A percentile compares a stretch with the other conserved stretches of the same genome.
These are phyloP conservation scores for Myxozyma lipomycoides DNA, from an alignment of 805 yeast species.

Conservation along the genomic window DNA sequence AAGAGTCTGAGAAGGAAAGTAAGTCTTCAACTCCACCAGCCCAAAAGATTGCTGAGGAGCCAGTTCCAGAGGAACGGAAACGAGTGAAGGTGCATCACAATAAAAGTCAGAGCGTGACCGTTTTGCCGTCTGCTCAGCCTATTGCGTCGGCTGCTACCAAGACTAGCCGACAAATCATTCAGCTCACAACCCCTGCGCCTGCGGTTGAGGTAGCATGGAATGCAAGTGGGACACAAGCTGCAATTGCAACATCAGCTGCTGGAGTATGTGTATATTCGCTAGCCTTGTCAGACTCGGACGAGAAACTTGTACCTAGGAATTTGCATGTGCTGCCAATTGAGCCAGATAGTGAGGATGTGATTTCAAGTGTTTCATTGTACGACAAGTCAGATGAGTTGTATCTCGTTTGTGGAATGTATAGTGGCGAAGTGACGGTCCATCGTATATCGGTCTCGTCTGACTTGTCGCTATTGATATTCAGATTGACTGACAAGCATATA, in stretches of 20 bases:
- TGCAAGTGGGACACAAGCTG: conserved; percentile 7
- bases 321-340: neutral
- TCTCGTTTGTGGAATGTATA: conserved; percentile 9
- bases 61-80: neutral
- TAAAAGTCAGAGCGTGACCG: neutral
- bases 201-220: conserved; percentile 18
- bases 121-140: neutral
- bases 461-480: conserved; percentile 1
- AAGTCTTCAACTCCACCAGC: neutral
- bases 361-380: neutral
- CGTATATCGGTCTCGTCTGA: neutral
- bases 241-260: conserved; percentile 13
- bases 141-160: neutral
- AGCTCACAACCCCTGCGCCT: neutral
- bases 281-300: neutral
- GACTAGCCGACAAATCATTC: neutral
- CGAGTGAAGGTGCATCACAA: neutral
- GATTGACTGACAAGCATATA: conserved; percentile 1
- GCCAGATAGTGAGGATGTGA: neutral
- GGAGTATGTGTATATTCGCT: conserved; percentile 5
- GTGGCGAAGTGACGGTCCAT: conserved; percentile 12
- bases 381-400: neutral
- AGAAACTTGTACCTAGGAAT: neutral
- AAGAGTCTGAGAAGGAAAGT: neutral
- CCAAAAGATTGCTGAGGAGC: neutral